Base-by-base conservation (phyloP, 2,329 filamentous ascomycete genomes). In the Botrytis fabae region DNA sequence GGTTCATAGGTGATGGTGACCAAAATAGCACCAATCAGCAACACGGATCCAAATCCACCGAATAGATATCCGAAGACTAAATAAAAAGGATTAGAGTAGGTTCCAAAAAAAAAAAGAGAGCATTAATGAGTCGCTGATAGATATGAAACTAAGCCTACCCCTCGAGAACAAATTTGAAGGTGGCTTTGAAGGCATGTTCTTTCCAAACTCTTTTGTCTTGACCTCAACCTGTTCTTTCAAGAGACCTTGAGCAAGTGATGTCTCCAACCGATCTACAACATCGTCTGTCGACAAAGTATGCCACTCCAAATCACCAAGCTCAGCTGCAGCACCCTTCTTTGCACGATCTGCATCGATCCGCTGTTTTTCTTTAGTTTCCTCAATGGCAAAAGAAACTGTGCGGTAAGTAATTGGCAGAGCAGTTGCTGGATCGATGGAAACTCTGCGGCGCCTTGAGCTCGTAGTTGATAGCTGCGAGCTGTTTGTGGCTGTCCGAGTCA, bases 1-100 rank as follows among this genome's bases (percentile, higher is more conserved):
- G 92, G 92, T 75, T 88, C 89, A 91, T 92, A 94, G 1, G 91
- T 89, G 71, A 94, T 83, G 77, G 93, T 93, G 69, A 94, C 92
- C 5, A 94, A 85, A 51, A 94, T 86, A 46, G 87, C 85, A 42
- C 91, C 92, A 6, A 90, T 79, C 16, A 94, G 85, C 4, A 95
- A 85, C 69, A 95, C 88, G 1, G 88, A 85, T 4, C 92, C 92
- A 76, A 94, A 95, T 2, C 92, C 92, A 76, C 90, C 90, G 82
- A 93, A 93, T 76, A 94, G 89, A 81, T 94, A 94, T 32, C 87
- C 87, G 48, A 90, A 81, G 6, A 89, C 85, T 72, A 60, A 38
- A 38, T 5, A 28, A 22, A 22, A 32, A 66, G 35, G 10, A 16
- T 71, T 66, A 71, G 70, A 51, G 28, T 35, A 20, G 10, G 14